A percentile compares a stretch with the other conserved stretches of the same genome.
phyloP scores from a whole-genome alignment of 257 asterid genomes.

The Dorcoceras hygrometricum region DNA sequence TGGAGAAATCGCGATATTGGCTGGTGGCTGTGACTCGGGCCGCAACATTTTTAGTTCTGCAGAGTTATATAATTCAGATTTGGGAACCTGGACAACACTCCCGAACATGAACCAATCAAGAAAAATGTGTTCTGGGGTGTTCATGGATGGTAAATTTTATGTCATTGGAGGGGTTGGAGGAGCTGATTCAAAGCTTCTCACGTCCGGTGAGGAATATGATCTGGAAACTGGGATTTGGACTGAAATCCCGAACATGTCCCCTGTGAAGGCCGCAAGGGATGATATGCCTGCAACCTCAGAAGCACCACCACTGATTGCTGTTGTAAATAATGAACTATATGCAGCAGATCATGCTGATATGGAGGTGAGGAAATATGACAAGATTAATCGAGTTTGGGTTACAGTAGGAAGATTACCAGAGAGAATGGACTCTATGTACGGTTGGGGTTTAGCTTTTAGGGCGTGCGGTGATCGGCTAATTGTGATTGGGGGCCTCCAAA shows the following conservation, averaged over 20 bases:
- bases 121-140: slow-evolving; percentile 86
- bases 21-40: slow-evolving; percentile 74
- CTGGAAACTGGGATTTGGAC: slow-evolving; percentile 57
- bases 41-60: slow-evolving; percentile 49
- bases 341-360: slow-evolving; percentile 85
- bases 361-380: slow-evolving; percentile 69
- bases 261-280: slow-evolving; percentile 54
- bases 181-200: slow-evolving; percentile 29
- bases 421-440: slow-evolving; percentile 67
- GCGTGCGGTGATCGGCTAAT: slow-evolving; percentile 56
- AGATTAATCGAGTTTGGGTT: slow-evolving; percentile 41
- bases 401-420: slow-evolving; percentile 74
- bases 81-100: slow-evolving; percentile 53
- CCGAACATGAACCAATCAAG: slow-evolving; percentile 71
- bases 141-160: slow-evolving; percentile 69
- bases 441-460: slow-evolving; percentile 62
- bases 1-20: slow-evolving; percentile 77
- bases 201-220: slow-evolving; percentile 49
- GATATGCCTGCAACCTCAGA: slow-evolving; percentile 63
- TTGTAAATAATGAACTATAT: slow-evolving; percentile 68
- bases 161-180: slow-evolving; percentile 71
- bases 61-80: slow-evolving; percentile 55
- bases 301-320: slow-evolving; percentile 90
- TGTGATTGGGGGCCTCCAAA: slow-evolving; percentile 76
- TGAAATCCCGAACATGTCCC: slow-evolving; percentile 81